Base-by-base conservation (phyloP, 352 stramenopile genomes). In the Globisporangium lucens region DNA sequence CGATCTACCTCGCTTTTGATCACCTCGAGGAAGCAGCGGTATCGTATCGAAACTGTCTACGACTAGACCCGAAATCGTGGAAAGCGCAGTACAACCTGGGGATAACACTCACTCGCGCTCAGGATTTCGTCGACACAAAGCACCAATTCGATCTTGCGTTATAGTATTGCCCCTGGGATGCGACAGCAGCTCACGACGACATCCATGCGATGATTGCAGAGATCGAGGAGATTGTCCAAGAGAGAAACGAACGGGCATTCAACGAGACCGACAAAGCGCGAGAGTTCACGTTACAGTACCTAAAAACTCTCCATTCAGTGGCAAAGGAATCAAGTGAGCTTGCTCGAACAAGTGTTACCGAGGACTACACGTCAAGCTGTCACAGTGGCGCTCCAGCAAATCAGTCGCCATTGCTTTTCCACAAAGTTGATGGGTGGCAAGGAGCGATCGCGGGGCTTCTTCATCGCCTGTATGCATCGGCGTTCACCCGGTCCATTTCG, bases 31-130 rank as follows among this genome's bases (percentile, higher is more conserved):
- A 90, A 61, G 80, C 82, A n/a, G 70, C 68, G 5, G 80, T 75
- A 27, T 70, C 75, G n/a, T 88, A 80, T 65, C 80, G 75, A 1
- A 78, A 88, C 20, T 75, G 71, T 61, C 68, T 90, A 15, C 74
- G 72, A 0, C 52, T 87, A 1, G 69, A 88, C 1, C 63, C 68
- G 4, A 65, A 29, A 0, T 67, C 63, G 1, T 89, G 82, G 82
- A 83, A 80, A 63, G 77, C 80, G 12, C 68, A 60, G 3, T 83
- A 80, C 64, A 89, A 90, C 30, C 61, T 87, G 5, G 82, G 80
- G 3, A 61, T 90, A 38, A 46, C 79, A 5, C 62, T 80, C 8
- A 73, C 82, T 24, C 80, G 82, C 0, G 69, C 78, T 30, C 56
- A 76, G 1, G 78, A 88, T 47, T 89, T 87, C 63, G 72, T 75